These are phyloP conservation scores for Ophiostoma sp. DNA, from an alignment of 2,329 filamentous ascomycete genomes.

Conservation along the genomic window DNA sequence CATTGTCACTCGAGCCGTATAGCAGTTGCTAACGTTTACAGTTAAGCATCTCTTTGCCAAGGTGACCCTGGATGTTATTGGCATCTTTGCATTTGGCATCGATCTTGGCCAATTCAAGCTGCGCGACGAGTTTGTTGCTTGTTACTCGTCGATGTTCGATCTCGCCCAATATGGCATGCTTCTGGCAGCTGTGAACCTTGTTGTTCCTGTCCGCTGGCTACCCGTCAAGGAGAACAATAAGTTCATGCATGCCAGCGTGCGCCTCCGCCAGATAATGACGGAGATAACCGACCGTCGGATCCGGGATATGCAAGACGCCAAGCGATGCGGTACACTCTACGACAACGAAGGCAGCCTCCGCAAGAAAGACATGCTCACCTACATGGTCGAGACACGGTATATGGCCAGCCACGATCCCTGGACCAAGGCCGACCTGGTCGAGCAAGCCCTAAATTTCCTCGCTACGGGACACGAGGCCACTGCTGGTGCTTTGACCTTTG, in stretches of 20 bases:
- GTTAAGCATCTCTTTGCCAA: constrained; percentile 32
- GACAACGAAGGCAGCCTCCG: neutral
- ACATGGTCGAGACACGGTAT: constrained; percentile 29
- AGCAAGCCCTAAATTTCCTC: constrained; percentile 28
- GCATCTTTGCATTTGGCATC: constrained; percentile 34
- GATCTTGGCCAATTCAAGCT: constrained; percentile 30
- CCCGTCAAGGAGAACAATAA: constrained; percentile 37
- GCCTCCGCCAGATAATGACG: constrained; percentile 35
- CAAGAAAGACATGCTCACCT: constrained; percentile 29
- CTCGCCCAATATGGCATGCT: constrained; percentile 24
- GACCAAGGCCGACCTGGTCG: constrained; percentile 23
- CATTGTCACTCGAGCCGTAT: neutral
- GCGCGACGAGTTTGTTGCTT: constrained; percentile 31
- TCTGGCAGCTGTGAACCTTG: constrained; percentile 19
- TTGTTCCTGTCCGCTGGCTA: constrained; percentile 30
- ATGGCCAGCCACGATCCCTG: constrained; percentile 4
- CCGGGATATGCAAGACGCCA: neutral
- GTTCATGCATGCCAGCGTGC: constrained; percentile 34
- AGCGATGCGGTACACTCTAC: neutral
- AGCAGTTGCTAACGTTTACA: neutral
- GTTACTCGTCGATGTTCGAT: constrained; percentile 34
- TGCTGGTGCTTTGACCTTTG: constrained; percentile 34
- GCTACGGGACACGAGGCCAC: constrained; percentile 35
- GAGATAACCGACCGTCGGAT: constrained; percentile 29
- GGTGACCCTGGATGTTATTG: constrained; percentile 35